These are phyloP conservation scores for Tylopilus plumbeoviolaceoides DNA, from an alignment of 768 basidiomycete species.

Conservation along the genomic window DNA sequence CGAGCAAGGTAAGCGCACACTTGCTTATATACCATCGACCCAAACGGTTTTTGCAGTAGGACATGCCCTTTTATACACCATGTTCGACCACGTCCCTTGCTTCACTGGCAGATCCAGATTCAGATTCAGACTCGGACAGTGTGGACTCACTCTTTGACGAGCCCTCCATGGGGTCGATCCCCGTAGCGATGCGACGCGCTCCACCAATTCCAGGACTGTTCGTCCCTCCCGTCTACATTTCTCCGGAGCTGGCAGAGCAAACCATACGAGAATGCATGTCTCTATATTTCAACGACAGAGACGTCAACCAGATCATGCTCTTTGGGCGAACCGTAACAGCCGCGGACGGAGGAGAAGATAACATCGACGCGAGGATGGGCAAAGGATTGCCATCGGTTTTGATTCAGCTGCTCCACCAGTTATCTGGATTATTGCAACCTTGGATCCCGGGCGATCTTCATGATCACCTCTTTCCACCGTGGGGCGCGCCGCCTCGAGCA, in stretches of 20 bases:
- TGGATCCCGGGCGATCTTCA: constrained; percentile 48
- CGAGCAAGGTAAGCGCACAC: constrained; percentile 7
- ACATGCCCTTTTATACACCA: constrained; percentile 12
- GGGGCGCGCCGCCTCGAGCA: constrained; percentile 38
- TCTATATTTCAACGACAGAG: constrained; percentile 48
- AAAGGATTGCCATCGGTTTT: constrained; percentile 57
- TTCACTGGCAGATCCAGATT: not conserved
- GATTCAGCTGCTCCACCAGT: constrained; percentile 43
- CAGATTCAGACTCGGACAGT: constrained; percentile 21
- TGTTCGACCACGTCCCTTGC: not conserved
- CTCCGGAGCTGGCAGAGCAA: constrained; percentile 47
- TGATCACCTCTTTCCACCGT: constrained; percentile 56
- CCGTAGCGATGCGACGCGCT: constrained; percentile 30
- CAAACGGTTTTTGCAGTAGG: not conserved
- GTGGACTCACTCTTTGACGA: constrained; percentile 53
- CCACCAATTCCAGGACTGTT: constrained; percentile 67
- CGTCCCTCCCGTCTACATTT: constrained; percentile 49
- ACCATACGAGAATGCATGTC: constrained; percentile 50
- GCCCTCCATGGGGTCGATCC: constrained; percentile 14
- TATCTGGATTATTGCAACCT: constrained; percentile 48
- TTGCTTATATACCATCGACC: not conserved
- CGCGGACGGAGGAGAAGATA: constrained; percentile 8
- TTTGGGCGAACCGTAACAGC: constrained; percentile 50
- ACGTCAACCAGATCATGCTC: constrained; percentile 82
- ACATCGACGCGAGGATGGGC: constrained; percentile 18